Evolutionary conservation across 352 stramenopile genomes (phyloP), one percentile per base, ranked within the genome.

Genomic region (Pythium oligandrum): DNA sequence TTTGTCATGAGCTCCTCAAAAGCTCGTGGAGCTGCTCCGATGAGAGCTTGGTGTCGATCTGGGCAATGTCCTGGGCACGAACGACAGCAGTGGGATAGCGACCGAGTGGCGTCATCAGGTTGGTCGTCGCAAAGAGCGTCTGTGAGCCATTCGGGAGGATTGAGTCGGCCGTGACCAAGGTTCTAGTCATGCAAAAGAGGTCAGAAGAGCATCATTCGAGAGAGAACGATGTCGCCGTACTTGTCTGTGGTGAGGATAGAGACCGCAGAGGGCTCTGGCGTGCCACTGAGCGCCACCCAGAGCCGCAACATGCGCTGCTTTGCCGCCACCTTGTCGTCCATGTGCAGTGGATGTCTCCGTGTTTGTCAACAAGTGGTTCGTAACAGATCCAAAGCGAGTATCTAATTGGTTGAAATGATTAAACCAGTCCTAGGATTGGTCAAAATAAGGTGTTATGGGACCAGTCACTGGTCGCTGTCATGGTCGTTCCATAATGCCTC

Each of bases 91-190:
- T 70, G 33, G 62, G 61, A 52, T 91, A 93, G 17, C 59, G 76
- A 2, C 83, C 83, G 5, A 93, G 59, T 12, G 83, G 80, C 37
- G 80, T 90, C 6, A 61, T 50, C 8, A 93, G 66, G 48, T 81
- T 71, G 12, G 60, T 66, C 35, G 66, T 71, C 1, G 61, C 83
- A 31, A 91, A 82, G 34, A 93, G 70, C 40, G 68, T 84, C 51
- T 93, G 83, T 2, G 68, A 68, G n/a, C 61, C 77, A 44, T 91
- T 93, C 10, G 66, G 39, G 6, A 69, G 48, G 11, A 88, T 11
- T 8, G 52, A 39, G 12, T 73, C 64, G 0, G 76, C 70, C 17
- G 64, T 55, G 38, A 86, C 72, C 9, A 79, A 35, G 9, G 71
- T 88, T 43, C 80, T 90, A 26, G 37, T 31, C 4, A 47, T 44